Evolutionary conservation across 345 rosid species (phyloP).

Genomic region (Rhodamnia rubescens): DNA sequence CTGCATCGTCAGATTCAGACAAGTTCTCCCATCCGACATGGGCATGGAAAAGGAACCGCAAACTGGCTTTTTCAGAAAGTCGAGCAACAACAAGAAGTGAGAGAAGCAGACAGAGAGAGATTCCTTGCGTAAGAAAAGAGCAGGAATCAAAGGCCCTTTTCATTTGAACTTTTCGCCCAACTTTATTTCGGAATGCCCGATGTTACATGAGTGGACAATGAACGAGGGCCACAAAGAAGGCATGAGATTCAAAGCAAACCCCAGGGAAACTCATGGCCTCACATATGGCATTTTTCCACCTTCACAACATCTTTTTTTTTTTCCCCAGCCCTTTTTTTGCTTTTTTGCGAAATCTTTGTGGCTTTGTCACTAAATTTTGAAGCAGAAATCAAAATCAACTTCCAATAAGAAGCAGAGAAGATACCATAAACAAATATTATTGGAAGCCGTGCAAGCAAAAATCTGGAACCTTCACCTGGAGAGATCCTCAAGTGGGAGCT

Average conservation of each 20-base stretch:
- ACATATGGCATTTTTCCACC: background rate
- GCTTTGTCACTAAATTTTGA: background rate
- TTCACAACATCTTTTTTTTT: background rate
- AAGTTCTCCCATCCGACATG: background rate
- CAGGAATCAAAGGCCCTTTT: background rate
- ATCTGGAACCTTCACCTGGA: too few species aligned
- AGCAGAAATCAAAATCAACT: background rate
- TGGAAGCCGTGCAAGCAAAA: too few species aligned
- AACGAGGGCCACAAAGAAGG: slow-evolving; percentile 13
- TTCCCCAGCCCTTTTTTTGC: too few species aligned
- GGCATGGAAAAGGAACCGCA: background rate
- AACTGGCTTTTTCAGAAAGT: background rate
- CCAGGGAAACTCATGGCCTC: background rate
- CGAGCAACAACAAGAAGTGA: background rate
- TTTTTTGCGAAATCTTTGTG: too few species aligned
- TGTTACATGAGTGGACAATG: background rate
- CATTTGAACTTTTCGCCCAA: background rate
- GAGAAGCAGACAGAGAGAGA: background rate
- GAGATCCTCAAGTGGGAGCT: too few species aligned
- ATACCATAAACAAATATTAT: background rate
- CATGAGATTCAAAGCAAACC: slow-evolving; percentile 18
- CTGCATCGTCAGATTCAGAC: background rate
- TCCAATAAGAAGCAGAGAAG: background rate
- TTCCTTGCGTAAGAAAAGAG: background rate
- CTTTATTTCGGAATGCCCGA: background rate